Evolutionary conservation across 305 asterid genomes (phyloP).

Genomic region (Euphrasia arctica): DNA sequence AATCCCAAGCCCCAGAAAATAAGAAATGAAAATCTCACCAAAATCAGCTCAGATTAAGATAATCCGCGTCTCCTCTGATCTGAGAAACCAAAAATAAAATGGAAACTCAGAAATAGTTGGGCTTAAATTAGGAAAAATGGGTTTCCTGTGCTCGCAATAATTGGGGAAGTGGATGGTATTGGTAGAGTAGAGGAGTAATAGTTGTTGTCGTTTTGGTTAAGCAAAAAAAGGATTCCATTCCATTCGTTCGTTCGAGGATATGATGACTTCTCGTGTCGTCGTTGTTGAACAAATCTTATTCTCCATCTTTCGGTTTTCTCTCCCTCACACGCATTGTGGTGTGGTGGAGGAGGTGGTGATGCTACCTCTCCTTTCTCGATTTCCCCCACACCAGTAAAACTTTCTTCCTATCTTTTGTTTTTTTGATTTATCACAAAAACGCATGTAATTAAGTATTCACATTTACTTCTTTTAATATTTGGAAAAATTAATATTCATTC

Average conservation of each 20-base stretch:
- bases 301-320: slow-evolving; percentile 29
- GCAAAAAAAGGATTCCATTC: slow-evolving; percentile 54
- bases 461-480: too few relatives aligned
- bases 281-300: slow-evolving; percentile 41
- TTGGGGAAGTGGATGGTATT: slow-evolving; percentile 28
- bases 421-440: too few relatives aligned
- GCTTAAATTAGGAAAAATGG: slow-evolving; percentile 23
- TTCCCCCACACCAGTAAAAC: slow-evolving; percentile 39
- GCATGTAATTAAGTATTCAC: too few relatives aligned
- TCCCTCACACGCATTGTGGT: slow-evolving; percentile 26
- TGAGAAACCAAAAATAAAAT: slow-evolving; percentile 6
- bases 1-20: background rate
- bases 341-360: slow-evolving; percentile 27
- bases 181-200: slow-evolving; percentile 15
- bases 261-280: slow-evolving; percentile 30
- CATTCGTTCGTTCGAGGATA: slow-evolving; percentile 32
- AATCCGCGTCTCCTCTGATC: slow-evolving; percentile 23
- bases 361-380: slow-evolving; percentile 43
- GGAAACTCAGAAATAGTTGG: background rate
- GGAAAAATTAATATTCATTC: too few relatives aligned
- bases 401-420: too few relatives aligned
- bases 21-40: slow-evolving; percentile 27
- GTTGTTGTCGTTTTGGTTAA: slow-evolving; percentile 47
- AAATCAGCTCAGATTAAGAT: slow-evolving; percentile 36
- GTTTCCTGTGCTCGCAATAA: slow-evolving; percentile 14